Evolutionary conservation across 352 stramenopile genomes (phyloP).

Genomic region (Phytophthora nicotianae): DNA sequence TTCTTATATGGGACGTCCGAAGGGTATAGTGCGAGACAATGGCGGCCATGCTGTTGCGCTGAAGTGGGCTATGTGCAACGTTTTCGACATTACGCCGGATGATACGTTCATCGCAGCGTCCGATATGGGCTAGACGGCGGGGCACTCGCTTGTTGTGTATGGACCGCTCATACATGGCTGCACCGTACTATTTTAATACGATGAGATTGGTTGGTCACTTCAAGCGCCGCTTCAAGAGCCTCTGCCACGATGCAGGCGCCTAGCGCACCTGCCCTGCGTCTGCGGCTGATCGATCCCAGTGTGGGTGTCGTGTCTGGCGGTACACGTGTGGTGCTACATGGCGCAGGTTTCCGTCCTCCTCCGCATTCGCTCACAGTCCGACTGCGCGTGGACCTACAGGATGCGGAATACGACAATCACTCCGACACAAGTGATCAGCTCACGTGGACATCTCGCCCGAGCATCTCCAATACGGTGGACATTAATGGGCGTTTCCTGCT

Average conservation of each 20-base stretch:
- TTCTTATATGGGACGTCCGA: conserved; percentile 82
- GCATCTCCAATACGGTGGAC: conserved; percentile 34
- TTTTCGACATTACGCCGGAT: conserved; percentile 72
- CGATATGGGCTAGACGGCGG: conserved; percentile 92
- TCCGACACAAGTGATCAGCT: conserved; percentile 7
- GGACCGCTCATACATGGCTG: conserved; percentile 87
- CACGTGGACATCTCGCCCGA: not conserved
- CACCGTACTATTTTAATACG: conserved; percentile 42
- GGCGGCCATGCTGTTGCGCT: conserved; percentile 81
- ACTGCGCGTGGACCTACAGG: conserved; percentile 44
- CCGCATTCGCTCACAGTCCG: conserved; percentile 73
- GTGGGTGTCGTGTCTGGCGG: conserved; percentile 53
- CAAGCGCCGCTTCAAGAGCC: not conserved
- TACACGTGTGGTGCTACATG: conserved; percentile 60
- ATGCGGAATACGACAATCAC: conserved; percentile 1
- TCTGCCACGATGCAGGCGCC: conserved; percentile 6
- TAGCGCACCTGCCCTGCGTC: conserved; percentile 30
- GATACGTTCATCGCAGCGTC: conserved; percentile 87
- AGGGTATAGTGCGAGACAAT: conserved; percentile 80
- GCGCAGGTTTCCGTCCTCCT: conserved; percentile 57
- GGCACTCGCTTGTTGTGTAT: conserved; percentile 91
- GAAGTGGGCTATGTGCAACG: conserved; percentile 85
- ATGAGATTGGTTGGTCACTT: too few relatives aligned
- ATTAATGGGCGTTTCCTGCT: conserved; percentile 52
- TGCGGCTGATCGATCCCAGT: conserved; percentile 60